phyloP scores from a whole-genome alignment of 1,284 basidiomycete species.

The Cutaneotrichosporon daszewskae region DNA sequence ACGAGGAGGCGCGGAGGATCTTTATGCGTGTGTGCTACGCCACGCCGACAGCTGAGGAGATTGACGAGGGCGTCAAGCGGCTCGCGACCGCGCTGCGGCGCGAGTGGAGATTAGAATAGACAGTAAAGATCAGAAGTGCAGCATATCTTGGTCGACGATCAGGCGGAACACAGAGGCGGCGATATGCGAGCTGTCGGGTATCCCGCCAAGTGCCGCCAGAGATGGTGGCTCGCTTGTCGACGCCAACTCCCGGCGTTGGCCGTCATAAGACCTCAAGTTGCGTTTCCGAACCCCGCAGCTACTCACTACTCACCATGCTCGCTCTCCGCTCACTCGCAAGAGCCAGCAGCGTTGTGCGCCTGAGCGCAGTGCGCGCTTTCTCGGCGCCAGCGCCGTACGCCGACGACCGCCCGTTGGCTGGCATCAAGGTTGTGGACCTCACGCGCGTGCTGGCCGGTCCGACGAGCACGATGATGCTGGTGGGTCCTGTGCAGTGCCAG shows the following conservation, averaged over 20 bases:
- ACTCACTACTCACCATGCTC: conserved; percentile 1
- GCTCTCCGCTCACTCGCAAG: conserved; percentile 7
- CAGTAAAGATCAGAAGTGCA: not conserved
- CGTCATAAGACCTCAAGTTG: no score
- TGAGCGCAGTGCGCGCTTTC: not conserved
- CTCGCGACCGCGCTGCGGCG: conserved; percentile 23
- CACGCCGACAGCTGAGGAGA: conserved; percentile 23
- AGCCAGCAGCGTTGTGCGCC: not conserved
- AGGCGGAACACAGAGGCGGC: no score
- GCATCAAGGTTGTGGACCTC: conserved; percentile 75
- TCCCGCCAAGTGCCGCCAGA: no score
- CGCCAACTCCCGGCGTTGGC: no score
- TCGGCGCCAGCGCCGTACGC: not conserved
- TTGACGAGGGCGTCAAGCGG: conserved; percentile 36
- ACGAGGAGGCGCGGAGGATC: conserved; percentile 28
- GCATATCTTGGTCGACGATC: not conserved
- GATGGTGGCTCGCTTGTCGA: not conserved
- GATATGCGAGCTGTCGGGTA: no score
- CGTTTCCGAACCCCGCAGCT: no score
- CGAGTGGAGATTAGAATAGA: conserved; percentile 2
- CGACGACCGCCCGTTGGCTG: conserved; percentile 57
- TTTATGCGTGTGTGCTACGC: conserved; percentile 34
- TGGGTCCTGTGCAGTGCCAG: conserved; percentile 56
- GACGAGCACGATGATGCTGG: conserved; percentile 81
- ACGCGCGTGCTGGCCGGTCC: conserved; percentile 86